Base-by-base conservation (phyloP, 192 early-diverging fungal genomes). In the Rhizoclosmatium globosum region DNA sequence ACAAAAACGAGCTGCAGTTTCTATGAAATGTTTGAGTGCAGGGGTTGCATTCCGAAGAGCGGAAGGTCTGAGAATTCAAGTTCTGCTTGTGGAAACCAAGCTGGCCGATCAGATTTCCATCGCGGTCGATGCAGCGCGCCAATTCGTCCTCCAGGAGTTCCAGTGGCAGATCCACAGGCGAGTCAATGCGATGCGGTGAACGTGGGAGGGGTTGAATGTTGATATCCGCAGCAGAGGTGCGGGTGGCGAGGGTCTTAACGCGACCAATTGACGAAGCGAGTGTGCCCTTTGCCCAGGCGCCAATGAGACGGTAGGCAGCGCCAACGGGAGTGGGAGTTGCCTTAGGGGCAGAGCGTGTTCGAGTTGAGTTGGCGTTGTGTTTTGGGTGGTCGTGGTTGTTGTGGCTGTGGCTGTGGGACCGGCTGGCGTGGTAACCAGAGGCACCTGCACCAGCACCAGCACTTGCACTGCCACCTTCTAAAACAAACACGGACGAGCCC, bases 221-320 rank as follows among this genome's bases (percentile, higher is more conserved):
- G 31, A 31, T 31, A 31, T 31, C 31, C 31, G 31, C 31, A 31
- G 31, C 31, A 31, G 31, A 31, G 39, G 61, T 64, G 11, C 11
- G 61, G 9, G 61, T 64, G 23, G 61, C 23, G 39, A 21, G 50
- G 50, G 50, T 7, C 6, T 13, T 53, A 7, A 6, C 62, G 21
- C 62, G 23, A 6, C 62, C 39, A 46, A n/a, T 19, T 17, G 11
- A 44, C n/a, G 4, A 44, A 7, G 23, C 62, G 21, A 38, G 60
- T 23, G 57, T 46, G 62, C 66, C 68, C 17, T 58, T 71, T 43
- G 77, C 77, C 77, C 77, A 79, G 9, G 58, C 77, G 23, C 77
- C 77, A 21, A 79, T 60, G 17, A 59, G 21, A 2, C 45, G 58
- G 53, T 69, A 79, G 15, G 77, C 77, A 13, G 77, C 77, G n/a